phyloP scores from a whole-genome alignment of 2,329 filamentous ascomycete genomes.

The Xylariaceae sp. region DNA sequence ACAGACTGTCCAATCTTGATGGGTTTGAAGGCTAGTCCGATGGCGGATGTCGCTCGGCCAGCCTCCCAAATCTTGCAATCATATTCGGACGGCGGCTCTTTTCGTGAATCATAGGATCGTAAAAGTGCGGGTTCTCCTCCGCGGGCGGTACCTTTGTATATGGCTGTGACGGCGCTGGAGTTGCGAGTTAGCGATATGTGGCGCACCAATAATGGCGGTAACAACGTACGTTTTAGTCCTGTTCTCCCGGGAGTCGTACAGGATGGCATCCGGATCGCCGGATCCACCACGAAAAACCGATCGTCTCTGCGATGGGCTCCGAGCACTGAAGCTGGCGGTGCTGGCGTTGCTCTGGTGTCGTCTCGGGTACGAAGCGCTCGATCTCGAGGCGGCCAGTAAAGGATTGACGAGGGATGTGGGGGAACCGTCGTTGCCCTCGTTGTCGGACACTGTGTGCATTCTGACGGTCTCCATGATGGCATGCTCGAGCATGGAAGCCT shows the following conservation, averaged over 20 bases:
- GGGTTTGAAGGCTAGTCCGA: conserved; percentile 90
- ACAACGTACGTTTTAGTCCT: conserved; percentile 80
- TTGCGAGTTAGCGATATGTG: conserved; percentile 21
- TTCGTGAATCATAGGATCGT: conserved; percentile 91
- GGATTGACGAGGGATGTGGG: conserved; percentile 38
- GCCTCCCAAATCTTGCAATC: conserved; percentile 97
- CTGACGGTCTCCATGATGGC: conserved; percentile 85
- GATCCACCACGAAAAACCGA: conserved; percentile 53
- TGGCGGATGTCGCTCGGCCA: conserved; percentile 86
- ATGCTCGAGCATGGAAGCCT: conserved; percentile 90
- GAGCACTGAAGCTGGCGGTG: conserved; percentile 72
- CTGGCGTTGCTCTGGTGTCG: conserved; percentile 75
- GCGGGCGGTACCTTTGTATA: conserved; percentile 76
- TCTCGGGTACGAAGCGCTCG: conserved; percentile 42
- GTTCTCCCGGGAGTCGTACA: conserved; percentile 84
- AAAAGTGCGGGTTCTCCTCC: conserved; percentile 66
- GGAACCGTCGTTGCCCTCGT: conserved; percentile 73
- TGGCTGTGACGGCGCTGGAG: conserved; percentile 77
- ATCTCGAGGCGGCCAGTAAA: conserved; percentile 38
- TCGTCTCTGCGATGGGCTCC: conserved; percentile 54
- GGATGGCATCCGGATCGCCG: conserved; percentile 75
- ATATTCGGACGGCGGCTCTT: conserved; percentile 83
- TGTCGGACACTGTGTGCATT: conserved; percentile 73
- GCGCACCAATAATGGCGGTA: conserved; percentile 1
- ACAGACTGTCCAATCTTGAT: conserved; percentile 89